Evolutionary conservation across 2,329 filamentous ascomycete genomes (phyloP).

Genomic region (Neopestalotiopsis sp.): DNA sequence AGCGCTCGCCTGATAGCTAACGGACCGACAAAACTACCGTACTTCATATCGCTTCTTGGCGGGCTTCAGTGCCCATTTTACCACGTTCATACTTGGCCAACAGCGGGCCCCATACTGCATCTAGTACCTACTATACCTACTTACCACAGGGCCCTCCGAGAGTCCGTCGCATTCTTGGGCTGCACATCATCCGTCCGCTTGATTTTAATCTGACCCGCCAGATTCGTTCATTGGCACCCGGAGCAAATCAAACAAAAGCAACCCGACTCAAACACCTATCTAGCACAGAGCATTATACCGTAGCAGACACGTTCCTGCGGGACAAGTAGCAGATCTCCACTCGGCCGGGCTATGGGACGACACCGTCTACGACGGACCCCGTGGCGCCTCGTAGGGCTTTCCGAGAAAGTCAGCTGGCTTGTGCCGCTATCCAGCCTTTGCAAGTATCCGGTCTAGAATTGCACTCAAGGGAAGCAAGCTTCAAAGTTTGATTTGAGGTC

Average conservation of each 20-base stretch:
- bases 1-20: neutral
- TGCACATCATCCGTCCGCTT: neutral
- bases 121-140: neutral
- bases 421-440: neutral
- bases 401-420: constrained; percentile 13
- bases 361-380: neutral
- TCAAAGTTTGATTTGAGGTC: constrained; percentile 9
- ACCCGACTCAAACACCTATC: neutral
- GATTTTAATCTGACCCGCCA: neutral
- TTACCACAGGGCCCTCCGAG: neutral
- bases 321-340: neutral
- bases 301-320: neutral
- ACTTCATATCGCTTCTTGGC: neutral
- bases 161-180: neutral
- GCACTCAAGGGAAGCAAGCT: constrained; percentile 4
- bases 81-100: neutral
- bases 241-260: neutral
- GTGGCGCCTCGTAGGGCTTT: constrained; percentile 13
- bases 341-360: neutral
- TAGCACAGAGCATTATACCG: neutral
- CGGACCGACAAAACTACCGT: neutral
- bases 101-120: neutral
- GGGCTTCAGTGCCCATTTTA: neutral
- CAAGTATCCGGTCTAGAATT: neutral
- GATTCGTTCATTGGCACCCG: neutral